A percentile compares a stretch with the other conserved stretches of the same genome.
Conservation (phyloP, 2,329 filamentous ascomycete species). For the Fusarium foetens region DNA sequence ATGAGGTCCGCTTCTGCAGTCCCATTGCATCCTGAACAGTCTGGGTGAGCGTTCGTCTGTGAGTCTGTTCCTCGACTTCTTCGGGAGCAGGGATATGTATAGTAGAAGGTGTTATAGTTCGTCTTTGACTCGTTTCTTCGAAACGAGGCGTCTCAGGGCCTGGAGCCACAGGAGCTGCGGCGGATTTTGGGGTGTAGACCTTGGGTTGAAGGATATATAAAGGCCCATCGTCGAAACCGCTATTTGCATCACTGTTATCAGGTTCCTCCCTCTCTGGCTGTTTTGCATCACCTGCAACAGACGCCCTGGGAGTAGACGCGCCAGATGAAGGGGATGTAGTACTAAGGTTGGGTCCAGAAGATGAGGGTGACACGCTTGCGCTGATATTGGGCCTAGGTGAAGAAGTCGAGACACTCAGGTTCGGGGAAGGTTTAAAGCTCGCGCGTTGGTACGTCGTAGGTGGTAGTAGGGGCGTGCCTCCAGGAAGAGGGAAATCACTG, state of each 20-base stretch:
- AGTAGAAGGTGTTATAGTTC: slow-evolving; percentile 29
- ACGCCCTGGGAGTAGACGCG: slow-evolving; percentile 22
- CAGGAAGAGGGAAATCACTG: slow-evolving; percentile 44
- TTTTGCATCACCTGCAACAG: slow-evolving; percentile 10
- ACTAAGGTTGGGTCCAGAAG: slow-evolving; percentile 16
- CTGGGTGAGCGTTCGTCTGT: slow-evolving; percentile 36
- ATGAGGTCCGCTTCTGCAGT: slow-evolving; percentile 56
- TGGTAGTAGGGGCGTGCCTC: slow-evolving; percentile 40
- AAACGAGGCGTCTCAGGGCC: slow-evolving; percentile 34
- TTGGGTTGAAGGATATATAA: slow-evolving; percentile 66
- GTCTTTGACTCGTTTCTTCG: slow-evolving; percentile 22
- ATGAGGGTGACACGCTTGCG: slow-evolving; percentile 24
- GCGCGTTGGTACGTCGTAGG: slow-evolving; percentile 36
- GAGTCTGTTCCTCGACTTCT: slow-evolving; percentile 14
- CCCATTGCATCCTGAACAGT: slow-evolving; percentile 23
- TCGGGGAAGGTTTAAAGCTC: slow-evolving; percentile 24
- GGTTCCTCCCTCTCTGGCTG: slow-evolving; percentile 8
- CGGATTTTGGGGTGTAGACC: slow-evolving; percentile 66
- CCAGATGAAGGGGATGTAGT: slow-evolving; percentile 13
- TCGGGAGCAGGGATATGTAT: slow-evolving; percentile 28
- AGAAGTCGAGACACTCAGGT: slow-evolving; percentile 14
- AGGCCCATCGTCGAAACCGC: slow-evolving; percentile 49
- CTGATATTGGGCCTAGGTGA: slow-evolving; percentile 21
- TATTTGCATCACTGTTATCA: slow-evolving; percentile 22
- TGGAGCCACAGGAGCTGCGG: slow-evolving; percentile 58